Conservation (phyloP, 371 early-diverging fungal genomes). For the Mucor velutinosus region DNA sequence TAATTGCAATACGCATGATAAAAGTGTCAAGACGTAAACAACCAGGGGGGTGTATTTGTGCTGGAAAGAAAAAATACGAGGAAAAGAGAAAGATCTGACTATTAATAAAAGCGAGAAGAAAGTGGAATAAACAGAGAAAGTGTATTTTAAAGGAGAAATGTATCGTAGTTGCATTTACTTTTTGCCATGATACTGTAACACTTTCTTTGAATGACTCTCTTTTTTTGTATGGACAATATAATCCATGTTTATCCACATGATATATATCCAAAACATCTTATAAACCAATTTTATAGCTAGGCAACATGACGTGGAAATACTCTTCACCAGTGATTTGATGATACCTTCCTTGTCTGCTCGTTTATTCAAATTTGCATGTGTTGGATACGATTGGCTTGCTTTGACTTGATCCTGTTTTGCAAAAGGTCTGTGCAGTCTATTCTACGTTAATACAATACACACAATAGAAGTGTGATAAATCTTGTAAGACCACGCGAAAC, state of each 20-base stretch:
- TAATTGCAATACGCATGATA: slow-evolving; percentile 50
- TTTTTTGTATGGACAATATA: not conserved
- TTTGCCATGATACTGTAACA: not conserved
- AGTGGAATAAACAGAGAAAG: not conserved
- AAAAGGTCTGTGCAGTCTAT: slow-evolving; percentile 1
- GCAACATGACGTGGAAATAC: not conserved
- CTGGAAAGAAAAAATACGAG: not conserved
- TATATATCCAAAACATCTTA: not conserved
- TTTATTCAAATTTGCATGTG: slow-evolving; percentile 1
- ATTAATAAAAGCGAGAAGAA: not conserved
- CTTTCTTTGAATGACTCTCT: slow-evolving; percentile 1
- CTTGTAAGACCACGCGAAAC: slow-evolving; percentile 1
- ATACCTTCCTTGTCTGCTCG: not conserved
- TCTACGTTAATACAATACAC: not conserved
- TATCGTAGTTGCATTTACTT: not conserved
- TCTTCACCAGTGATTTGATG: slow-evolving; percentile 1
- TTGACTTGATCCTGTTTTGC: not conserved
- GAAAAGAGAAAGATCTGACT: not conserved
- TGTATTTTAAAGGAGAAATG: slow-evolving; percentile 3
- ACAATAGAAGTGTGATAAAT: not conserved
- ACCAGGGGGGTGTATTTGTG: not conserved
- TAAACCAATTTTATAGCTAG: not conserved
- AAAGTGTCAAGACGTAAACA: not conserved
- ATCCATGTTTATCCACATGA: slow-evolving; percentile 2
- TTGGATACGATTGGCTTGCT: not conserved